Base-by-base conservation (phyloP, 441 rosid species). In the Gossypium schwendimanii region DNA sequence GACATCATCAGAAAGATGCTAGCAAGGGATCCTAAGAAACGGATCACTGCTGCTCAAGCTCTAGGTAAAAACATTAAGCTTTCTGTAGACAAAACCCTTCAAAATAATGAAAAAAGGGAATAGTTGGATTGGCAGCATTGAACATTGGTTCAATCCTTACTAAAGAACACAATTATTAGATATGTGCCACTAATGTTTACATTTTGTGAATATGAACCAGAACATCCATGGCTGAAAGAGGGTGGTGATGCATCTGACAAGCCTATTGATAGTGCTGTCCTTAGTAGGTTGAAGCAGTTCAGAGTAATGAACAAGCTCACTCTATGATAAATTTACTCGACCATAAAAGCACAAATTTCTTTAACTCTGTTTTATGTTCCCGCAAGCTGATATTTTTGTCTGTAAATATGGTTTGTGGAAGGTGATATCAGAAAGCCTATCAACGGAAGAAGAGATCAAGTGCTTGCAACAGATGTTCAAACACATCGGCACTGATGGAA, bases 201-300 rank as follows among this genome's bases (percentile, higher is more conserved):
- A 10, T 53, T 6, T 4, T 23, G 8, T 50, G 12, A n/a, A 54
- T 28, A 58, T 79, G 84, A 76, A 70, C 31, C 79, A 94, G 99
- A 83, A 33, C 97, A 94, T 82, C 91, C 94, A 57, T 94, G 97
- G 99, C 26, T 94, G 75, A 89, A 79, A 79, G 85, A 71, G 66
- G 91, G 82, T 12, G 89, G 83, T 3, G 83, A 75, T 59, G 85
- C 84, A 23, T 86, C 94, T 11, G 96, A 88, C 60, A 80, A 69
- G 64, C 97, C 96, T 2, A 87, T 94, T 5, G 87, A 90, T 72
- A 94, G 91, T 52, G 99, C 92, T 53, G 99, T 94, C 67, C 84
- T 87, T 31, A 76, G 39, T 39, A 88, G 99, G 85, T 80, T 94
- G 84, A 94, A 84, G 84, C 96, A 92, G 75, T 89, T 92, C 65